Evolutionary conservation across 495 filamentous ascomycete species (phyloP).

Genomic region (Lepraria neglecta): DNA sequence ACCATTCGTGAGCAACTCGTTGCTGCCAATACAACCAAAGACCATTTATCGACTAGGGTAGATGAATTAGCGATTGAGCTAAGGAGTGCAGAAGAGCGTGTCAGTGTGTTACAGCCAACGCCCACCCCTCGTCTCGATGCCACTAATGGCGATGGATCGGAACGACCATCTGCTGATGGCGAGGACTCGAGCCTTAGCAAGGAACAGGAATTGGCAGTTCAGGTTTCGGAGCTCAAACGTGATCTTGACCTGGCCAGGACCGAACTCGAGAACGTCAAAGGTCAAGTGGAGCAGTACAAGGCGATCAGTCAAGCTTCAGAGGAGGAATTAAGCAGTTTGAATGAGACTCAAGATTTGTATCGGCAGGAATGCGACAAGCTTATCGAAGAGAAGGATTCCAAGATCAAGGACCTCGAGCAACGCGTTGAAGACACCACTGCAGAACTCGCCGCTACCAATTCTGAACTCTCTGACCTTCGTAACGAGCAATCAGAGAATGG

Average conservation of each 20-base stretch:
- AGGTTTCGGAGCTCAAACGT: slow-evolving; percentile 76
- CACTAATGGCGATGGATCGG: slow-evolving; percentile 33
- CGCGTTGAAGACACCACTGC: slow-evolving; percentile 71
- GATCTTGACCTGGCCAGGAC: slow-evolving; percentile 67
- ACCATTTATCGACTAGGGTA: slow-evolving; percentile 79
- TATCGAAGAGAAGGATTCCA: slow-evolving; percentile 65
- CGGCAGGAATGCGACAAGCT: slow-evolving; percentile 72
- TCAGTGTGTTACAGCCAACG: slow-evolving; percentile 67
- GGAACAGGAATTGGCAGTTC: slow-evolving; percentile 79
- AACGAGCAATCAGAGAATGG: slow-evolving; percentile 67
- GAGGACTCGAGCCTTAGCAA: slow-evolving; percentile 53
- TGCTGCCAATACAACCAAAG: slow-evolving; percentile 73
- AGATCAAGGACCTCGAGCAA: slow-evolving; percentile 71
- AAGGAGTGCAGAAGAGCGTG: slow-evolving; percentile 76
- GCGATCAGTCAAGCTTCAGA: slow-evolving; percentile 84
- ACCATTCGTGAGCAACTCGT: slow-evolving; percentile 76
- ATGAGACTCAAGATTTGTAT: slow-evolving; percentile 78
- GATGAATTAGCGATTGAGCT: slow-evolving; percentile 85
- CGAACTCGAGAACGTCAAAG: slow-evolving; percentile 71
- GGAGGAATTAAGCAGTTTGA: slow-evolving; percentile 72
- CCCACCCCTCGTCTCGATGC: slow-evolving; percentile 52
- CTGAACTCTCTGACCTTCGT: slow-evolving; percentile 68
- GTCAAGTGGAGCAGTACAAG: slow-evolving; percentile 79
- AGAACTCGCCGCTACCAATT: slow-evolving; percentile 73
- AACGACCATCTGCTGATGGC: slow-evolving; percentile 35